Evolutionary conservation across 108 stramenopile genomes (phyloP), one percentile per base, ranked within the genome.

Genomic region (Skeletonema tropicum): DNA sequence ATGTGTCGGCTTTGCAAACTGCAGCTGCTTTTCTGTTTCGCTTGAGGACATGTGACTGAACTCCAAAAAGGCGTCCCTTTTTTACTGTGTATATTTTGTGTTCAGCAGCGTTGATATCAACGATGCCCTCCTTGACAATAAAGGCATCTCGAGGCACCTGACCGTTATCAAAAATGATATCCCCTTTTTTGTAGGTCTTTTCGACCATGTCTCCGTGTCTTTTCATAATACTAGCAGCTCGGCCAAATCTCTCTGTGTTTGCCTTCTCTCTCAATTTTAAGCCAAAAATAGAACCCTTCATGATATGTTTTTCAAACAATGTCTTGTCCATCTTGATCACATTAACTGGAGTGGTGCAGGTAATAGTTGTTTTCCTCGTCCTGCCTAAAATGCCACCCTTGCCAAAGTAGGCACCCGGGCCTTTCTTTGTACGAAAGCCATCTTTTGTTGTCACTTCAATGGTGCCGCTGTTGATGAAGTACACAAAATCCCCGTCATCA

Each of bases 381-480:
- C 68, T 57, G 6, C 74, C 74, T 12, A 84, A 38, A 12, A 84
- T 62, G 14, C 76, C 67, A 14, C 85, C 85, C 58, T 85, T 83
- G 2, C 85, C 85, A 61, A 85, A 85, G 74, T 70, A 68, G 46
- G 82, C 82, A 29, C 85, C 85, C 57, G 74, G 77, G 10, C 85
- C 82, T 49, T 70, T 74, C 68, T 77, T 85, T 13, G 80, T 71
- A 6, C 76, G 65, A 60, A 79, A 84, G 23, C 85, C 85, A 48
- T 79, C 77, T 42, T 79, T 64, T 2, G 80, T 83, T 4, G 65
- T 35, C 2, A 85, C 85, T 64, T 92, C 92, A 61, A 93, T 85
- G 38, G 88, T 95, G 2, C 94, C 94, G 10, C 89, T 88, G 62
- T 86, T 90, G 52, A 95, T 73, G 78, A 95, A 95, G 73, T 92